Evolutionary conservation across 495 filamentous ascomycete species (phyloP).

Genomic region (Apiosordaria backusii): DNA sequence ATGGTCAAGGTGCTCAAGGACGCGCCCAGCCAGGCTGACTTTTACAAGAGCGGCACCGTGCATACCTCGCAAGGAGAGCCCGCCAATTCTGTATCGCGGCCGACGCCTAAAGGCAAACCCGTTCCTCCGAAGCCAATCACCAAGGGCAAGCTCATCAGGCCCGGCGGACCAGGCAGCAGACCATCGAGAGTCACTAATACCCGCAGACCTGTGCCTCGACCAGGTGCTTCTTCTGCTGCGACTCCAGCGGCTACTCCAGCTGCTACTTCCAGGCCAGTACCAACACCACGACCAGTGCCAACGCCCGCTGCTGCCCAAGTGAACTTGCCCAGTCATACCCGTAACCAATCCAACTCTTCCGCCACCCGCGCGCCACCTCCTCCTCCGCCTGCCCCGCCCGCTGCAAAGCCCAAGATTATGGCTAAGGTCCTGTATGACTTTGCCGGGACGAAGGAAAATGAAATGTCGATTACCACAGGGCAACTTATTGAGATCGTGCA

Average conservation of each 20-base stretch:
- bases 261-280: slow-evolving; percentile 44
- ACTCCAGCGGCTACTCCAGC: slow-evolving; percentile 18
- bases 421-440: slow-evolving; percentile 91
- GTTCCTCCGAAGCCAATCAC: slow-evolving; percentile 87
- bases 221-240: slow-evolving; percentile 24
- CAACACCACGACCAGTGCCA: slow-evolving; percentile 44
- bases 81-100: slow-evolving; percentile 74
- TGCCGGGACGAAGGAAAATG: slow-evolving; percentile 68
- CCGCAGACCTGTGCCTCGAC: slow-evolving; percentile 50
- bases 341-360: slow-evolving; percentile 43
- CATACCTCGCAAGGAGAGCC: slow-evolving; percentile 84
- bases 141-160: slow-evolving; percentile 80
- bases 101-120: slow-evolving; percentile 79
- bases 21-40: slow-evolving; percentile 66
- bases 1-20: slow-evolving; percentile 88
- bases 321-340: slow-evolving; percentile 42
- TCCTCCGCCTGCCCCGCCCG: slow-evolving; percentile 67
- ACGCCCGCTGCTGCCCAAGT: slow-evolving; percentile 36
- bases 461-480: slow-evolving; percentile 70
- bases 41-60: slow-evolving; percentile 90
- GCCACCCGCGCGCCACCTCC: slow-evolving; percentile 59
- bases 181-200: slow-evolving; percentile 62
- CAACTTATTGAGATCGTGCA: slow-evolving; percentile 81
- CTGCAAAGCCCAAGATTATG: slow-evolving; percentile 64
- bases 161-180: slow-evolving; percentile 79